Percentiles rank a stretch among this genome's conserved stretches.
Conservation (phyloP, 2,329 filamentous ascomycete species). For the Neopestalotiopsis sp. region DNA sequence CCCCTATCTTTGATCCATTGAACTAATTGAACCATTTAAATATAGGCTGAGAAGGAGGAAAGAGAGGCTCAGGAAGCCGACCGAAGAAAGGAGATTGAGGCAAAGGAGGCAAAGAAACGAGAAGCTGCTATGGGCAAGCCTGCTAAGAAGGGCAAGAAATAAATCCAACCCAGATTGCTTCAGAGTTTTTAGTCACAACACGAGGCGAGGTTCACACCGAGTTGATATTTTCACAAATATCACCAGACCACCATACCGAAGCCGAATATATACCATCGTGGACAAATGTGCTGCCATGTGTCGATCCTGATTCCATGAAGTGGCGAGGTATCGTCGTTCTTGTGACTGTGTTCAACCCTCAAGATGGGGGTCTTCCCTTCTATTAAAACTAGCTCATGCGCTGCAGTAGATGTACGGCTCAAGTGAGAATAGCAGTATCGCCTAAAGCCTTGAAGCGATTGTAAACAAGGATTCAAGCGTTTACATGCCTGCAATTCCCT, state of each 20-base stretch:
- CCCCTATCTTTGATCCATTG: slow-evolving; percentile 22
- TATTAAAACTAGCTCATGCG: too few species aligned
- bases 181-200: neutral
- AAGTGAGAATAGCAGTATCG: neutral
- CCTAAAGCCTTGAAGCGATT: neutral
- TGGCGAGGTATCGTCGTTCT: too few species aligned
- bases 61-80: slow-evolving; percentile 55
- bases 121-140: slow-evolving; percentile 53
- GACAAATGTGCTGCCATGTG: neutral
- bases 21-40: slow-evolving; percentile 29
- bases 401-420: too few species aligned
- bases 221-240: neutral
- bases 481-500: slow-evolving; percentile 16
- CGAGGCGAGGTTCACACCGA: neutral
- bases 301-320: too few species aligned
- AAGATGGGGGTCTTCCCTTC: too few species aligned
- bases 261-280: neutral
- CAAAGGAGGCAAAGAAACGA: slow-evolving; percentile 60
- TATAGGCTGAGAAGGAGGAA: slow-evolving; percentile 63
- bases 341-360: too few species aligned
- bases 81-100: slow-evolving; percentile 56
- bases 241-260: neutral
- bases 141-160: slow-evolving; percentile 51
- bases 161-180: neutral
- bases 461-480: neutral